Conservation (phyloP, 2,329 filamentous ascomycete species). For the Neofusicoccum umdonicola region DNA sequence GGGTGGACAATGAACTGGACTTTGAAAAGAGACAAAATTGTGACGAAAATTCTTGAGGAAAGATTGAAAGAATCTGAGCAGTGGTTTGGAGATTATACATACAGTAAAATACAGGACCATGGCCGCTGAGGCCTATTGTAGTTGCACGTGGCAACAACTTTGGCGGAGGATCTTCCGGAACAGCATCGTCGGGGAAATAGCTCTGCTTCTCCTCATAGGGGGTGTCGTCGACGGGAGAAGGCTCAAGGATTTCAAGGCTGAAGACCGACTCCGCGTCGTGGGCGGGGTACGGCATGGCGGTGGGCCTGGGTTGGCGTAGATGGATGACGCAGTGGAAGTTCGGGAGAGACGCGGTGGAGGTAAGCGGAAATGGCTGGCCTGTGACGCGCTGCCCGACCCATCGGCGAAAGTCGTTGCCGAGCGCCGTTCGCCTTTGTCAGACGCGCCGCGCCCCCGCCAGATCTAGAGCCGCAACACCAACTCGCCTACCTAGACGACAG, state of each 20-base stretch:
- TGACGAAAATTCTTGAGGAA: neutral
- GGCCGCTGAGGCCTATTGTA: constrained; percentile 60
- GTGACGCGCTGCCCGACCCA: constrained; percentile 30
- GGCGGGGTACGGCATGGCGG: constrained; percentile 23
- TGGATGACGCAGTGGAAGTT: neutral
- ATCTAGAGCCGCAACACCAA: constrained; percentile 15
- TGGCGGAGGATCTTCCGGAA: constrained; percentile 29
- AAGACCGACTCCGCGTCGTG: constrained; percentile 52
- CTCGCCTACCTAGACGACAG: neutral
- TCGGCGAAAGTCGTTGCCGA: constrained; percentile 21
- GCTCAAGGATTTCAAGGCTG: constrained; percentile 76
- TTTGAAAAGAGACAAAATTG: no score
- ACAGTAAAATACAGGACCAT: constrained; percentile 75
- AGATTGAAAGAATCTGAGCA: neutral
- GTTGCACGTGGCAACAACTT: constrained; percentile 30
- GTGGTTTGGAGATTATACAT: constrained; percentile 31
- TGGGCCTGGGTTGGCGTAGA: constrained; percentile 18
- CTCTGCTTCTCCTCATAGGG: constrained; percentile 50
- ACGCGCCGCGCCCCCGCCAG: neutral
- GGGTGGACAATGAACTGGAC: no score
- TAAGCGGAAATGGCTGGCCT: constrained; percentile 20
- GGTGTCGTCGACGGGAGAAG: constrained; percentile 69
- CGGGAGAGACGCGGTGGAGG: constrained; percentile 20
- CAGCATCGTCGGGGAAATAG: constrained; percentile 39
- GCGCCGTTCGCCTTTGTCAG: neutral